Evolutionary conservation across 805 yeast genomes (phyloP).

Genomic region (Huiozyma naganishii): DNA sequence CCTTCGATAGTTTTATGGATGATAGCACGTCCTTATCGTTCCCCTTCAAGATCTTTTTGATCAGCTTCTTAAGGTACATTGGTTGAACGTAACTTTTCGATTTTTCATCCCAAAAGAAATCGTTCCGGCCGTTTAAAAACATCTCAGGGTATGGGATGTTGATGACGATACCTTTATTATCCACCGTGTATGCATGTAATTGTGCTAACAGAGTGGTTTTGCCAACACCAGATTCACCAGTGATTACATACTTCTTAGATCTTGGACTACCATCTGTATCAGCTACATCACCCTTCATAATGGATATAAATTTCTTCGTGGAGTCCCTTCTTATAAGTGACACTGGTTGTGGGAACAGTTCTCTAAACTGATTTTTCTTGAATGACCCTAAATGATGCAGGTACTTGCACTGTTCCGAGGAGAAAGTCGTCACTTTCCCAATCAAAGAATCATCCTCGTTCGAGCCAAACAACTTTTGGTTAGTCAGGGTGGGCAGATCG

Average conservation of each 20-base stretch:
- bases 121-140: slow-evolving; percentile 63
- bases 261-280: neutral
- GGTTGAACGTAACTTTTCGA: slow-evolving; percentile 59
- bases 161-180: slow-evolving; percentile 48
- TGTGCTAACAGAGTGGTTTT: slow-evolving; percentile 68
- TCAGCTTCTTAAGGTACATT: slow-evolving; percentile 54
- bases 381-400: slow-evolving; percentile 51
- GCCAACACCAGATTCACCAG: slow-evolving; percentile 70
- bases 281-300: slow-evolving; percentile 19
- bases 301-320: slow-evolving; percentile 28
- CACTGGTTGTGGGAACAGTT: slow-evolving; percentile 49
- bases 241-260: slow-evolving; percentile 42
- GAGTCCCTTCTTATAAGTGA: slow-evolving; percentile 47
- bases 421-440: slow-evolving; percentile 33
- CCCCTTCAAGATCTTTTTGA: slow-evolving; percentile 39
- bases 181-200: slow-evolving; percentile 23
- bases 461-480: slow-evolving; percentile 3
- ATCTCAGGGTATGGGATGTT: slow-evolving; percentile 53
- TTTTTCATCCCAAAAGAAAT: slow-evolving; percentile 46
- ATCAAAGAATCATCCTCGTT: slow-evolving; percentile 5
- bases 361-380: slow-evolving; percentile 57
- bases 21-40: slow-evolving; percentile 33
- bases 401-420: slow-evolving; percentile 30
- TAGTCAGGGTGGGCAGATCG: slow-evolving; percentile 14
- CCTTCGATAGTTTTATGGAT: slow-evolving; percentile 27